Conservation (phyloP, 202 grass and related monocot species). For the Elaeis oleifera region DNA sequence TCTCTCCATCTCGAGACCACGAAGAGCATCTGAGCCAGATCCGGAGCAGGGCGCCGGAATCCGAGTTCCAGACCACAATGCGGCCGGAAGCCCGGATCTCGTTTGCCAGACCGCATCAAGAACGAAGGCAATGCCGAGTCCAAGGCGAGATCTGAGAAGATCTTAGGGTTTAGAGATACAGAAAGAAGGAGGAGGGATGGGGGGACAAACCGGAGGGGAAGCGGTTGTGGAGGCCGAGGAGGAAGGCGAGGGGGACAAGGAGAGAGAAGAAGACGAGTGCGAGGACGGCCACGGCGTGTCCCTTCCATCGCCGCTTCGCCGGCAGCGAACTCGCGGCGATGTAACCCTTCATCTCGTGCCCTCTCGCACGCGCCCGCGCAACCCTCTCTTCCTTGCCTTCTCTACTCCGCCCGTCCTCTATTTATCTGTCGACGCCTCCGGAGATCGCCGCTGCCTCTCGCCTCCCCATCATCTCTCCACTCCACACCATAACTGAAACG, state of each 20-base stretch:
- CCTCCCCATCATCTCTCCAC: too few species aligned
- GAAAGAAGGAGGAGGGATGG: not conserved
- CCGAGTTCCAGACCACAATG: not conserved
- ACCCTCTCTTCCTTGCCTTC: too few species aligned
- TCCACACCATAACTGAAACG: too few species aligned
- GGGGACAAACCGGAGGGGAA: constrained; percentile 38
- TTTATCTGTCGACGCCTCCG: too few species aligned
- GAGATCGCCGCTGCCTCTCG: too few species aligned
- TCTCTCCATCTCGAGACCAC: not conserved
- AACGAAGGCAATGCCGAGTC: too few species aligned
- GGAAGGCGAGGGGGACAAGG: constrained; percentile 48
- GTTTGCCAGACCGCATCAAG: not conserved
- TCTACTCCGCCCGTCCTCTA: too few species aligned
- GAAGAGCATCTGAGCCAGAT: not conserved
- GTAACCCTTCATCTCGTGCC: too few species aligned
- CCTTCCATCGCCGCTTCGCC: constrained; percentile 48
- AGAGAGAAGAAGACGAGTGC: constrained; percentile 53
- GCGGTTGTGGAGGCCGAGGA: constrained; percentile 25
- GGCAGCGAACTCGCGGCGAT: not conserved
- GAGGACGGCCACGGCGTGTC: constrained; percentile 42
- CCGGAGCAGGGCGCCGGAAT: not conserved
- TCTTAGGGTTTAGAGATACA: not conserved
- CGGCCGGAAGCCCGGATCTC: not conserved
- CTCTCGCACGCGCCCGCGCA: too few species aligned
- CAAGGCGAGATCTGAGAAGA: constrained; percentile 8